Evolutionary conservation across 2,329 filamentous ascomycete genomes (phyloP), one percentile per base, ranked within the genome.

Genomic region (Cytospora chrysosperma): DNA sequence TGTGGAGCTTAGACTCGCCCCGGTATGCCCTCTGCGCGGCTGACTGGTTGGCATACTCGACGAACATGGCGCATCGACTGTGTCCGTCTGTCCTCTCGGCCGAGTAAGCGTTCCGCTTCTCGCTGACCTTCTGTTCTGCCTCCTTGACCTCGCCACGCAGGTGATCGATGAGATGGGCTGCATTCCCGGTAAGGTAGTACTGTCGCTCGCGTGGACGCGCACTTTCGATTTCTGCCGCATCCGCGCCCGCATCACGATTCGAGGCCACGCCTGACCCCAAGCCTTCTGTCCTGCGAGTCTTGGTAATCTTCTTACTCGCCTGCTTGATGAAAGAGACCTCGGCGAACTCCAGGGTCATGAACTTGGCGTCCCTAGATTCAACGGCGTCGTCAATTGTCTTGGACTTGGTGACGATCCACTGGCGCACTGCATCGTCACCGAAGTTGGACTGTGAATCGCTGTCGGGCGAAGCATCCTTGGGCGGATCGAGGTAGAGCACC

Each of bases 401-500:
- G 8, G 87, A 88, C 70, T 95, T 88, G 9, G 86, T 88, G 1
- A 87, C 86, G 34, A 97, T 84, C 95, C 95, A 98, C 24, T 97
- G 83, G 62, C 90, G 89, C 74, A 90, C 88, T 58, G 95, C 91
- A 21, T 88, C 85, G 32, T 89, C 82, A 21, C 91, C 91, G 72
- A 97, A 97, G 72, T 93, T 88, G 56, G 84, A 83, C 50, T 87
- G 85, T 56, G 96, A 84, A 70, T 89, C 92, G 37, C 79, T 80
- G 72, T 93, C 86, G 63, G 91, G 85, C 34, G 94, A 82, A 66
- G 93, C 95, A 4, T 89, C 84, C 40, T 86, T 79, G 0, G 94
- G 93, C 0, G 97, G 92, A 1, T 90, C 90, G 0, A 93, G 90
- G 75, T 97, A 96, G n/a, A 99, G 85, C 8, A 98, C 93, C 1